These are phyloP conservation scores for Lactarius indigo DNA, from an alignment of 768 basidiomycete species.

Conservation along the genomic window DNA sequence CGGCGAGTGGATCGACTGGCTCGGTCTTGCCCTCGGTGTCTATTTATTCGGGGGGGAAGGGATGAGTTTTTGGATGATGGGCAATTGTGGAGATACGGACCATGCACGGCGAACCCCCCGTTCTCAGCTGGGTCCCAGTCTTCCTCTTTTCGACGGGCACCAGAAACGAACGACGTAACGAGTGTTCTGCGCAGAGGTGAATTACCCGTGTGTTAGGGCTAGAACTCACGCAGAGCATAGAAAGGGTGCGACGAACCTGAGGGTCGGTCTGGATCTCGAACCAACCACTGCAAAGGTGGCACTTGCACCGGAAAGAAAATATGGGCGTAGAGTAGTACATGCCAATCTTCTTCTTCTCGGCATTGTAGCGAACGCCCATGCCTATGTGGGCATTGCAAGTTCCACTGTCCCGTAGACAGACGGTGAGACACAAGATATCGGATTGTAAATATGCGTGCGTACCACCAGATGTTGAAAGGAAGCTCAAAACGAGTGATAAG, in stretches of 20 bases:
- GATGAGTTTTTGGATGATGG: background rate
- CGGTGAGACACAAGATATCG: conserved; percentile 2
- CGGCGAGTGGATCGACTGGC: conserved; percentile 79
- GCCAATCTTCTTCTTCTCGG: conserved; percentile 97
- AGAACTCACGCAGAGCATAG: background rate
- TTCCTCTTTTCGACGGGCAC: conserved; percentile 92
- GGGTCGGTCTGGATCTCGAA: conserved; percentile 98
- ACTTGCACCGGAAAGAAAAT: conserved; percentile 95
- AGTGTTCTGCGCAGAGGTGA: conserved; percentile 65
- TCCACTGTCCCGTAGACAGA: conserved; percentile 49
- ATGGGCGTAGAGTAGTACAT: conserved; percentile 94
- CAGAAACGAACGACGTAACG: conserved; percentile 91
- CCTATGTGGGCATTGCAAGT: conserved; percentile 96
- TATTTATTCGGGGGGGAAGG: conserved; percentile 28
- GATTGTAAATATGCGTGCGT: conserved; percentile 35
- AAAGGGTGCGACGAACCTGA: conserved; percentile 51
- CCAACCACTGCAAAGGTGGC: conserved; percentile 94
- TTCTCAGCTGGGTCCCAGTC: conserved; percentile 98
- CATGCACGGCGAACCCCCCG: conserved; percentile 87
- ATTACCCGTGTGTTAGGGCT: background rate
- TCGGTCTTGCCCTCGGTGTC: conserved; percentile 65
- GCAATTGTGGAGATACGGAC: conserved; percentile 38
- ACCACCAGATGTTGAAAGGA: conserved; percentile 98
- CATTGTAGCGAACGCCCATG: conserved; percentile 99
- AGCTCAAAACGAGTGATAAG: conserved; percentile 94